Conservation (phyloP, 2,329 filamentous ascomycete genomes). For the Xylaria sp. region DNA sequence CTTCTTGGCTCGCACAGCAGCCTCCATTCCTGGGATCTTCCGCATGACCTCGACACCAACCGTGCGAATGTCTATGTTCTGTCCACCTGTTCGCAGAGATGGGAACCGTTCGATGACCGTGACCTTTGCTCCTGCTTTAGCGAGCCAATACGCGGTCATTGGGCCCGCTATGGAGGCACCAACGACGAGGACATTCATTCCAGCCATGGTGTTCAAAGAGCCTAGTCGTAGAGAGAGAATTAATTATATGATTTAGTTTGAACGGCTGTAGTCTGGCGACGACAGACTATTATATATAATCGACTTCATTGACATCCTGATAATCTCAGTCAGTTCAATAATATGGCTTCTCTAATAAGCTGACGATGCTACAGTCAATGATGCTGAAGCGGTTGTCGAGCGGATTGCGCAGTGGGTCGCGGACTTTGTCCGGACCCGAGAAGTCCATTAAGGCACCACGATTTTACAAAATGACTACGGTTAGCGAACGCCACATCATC, state of each 20-base stretch:
- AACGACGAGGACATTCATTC: constrained; percentile 32
- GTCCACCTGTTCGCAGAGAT: constrained; percentile 40
- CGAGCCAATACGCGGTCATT: constrained; percentile 43
- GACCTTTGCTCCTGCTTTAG: constrained; percentile 39
- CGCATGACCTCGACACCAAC: constrained; percentile 43
- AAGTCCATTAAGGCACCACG: neutral
- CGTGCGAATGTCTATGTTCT: constrained; percentile 47
- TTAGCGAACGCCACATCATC: no score
- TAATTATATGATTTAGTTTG: neutral
- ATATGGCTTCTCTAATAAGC: neutral
- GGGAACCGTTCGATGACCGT: constrained; percentile 47
- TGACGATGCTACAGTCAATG: neutral
- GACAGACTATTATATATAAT: constrained; percentile 13
- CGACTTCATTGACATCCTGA: neutral
- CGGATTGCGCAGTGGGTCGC: constrained; percentile 19
- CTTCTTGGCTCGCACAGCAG: constrained; percentile 50
- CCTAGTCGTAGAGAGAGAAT: neutral
- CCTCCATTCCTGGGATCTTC: constrained; percentile 53
- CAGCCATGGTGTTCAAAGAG: constrained; percentile 11
- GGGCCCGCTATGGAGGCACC: constrained; percentile 43
- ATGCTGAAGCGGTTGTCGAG: neutral
- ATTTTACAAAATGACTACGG: no score
- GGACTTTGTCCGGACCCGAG: constrained; percentile 14
- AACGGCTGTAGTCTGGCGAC: neutral
- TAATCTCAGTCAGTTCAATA: neutral